Evolutionary conservation across 2,329 filamentous ascomycete species (phyloP), one percentile per base, ranked within the genome.

Genomic region (Lithohypha guttulata): DNA sequence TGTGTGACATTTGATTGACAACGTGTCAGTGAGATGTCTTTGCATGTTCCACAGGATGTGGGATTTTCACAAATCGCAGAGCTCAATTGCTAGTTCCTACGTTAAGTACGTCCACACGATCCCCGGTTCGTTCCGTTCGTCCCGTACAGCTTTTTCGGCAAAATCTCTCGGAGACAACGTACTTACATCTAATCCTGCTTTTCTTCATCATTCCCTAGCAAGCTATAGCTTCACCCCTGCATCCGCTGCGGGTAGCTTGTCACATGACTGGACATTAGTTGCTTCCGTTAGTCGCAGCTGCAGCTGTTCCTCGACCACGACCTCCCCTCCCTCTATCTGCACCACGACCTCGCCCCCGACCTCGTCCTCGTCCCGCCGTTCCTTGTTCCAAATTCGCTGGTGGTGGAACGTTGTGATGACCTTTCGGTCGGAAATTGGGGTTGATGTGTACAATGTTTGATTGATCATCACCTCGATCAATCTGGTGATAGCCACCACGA

Each of bases 361-460:
- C 56, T 18, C 62, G 54, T n/a, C 53, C 47, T 18, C 51, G 47
- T 39, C 53, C 48, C 2, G 46, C 15, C 19, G 39, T 17, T 4
- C 20, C 2, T 13, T 22, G 15, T 25, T 64, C 59, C 21, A 69
- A 42, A 28, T 43, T 54, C 28, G 60, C 52, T 3, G 66, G 66
- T 9, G 66, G 66, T 5, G 71, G 69, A 4, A 72, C 69, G 39
- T 64, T 65, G 26, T 58, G 58, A 51, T 72, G 72, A 51, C 61
- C 64, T 47, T 71, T 68, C 3, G 72, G 70, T 19, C 64, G 61
- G 59, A 77, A 77, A 35, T 66, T 63, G 1, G 69, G 70, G 52
- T 75, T 76, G 51, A 70, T 66, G 40, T 62, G 55, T 11, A 75
- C 53, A 2, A 77, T 59, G n/a, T 70, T 72, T 19, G 67, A 66